Percentiles rank a stretch among this genome's conserved stretches.
phyloP scores from a whole-genome alignment of 1,284 basidiomycete genomes.

The Tilletiaria anomala region DNA sequence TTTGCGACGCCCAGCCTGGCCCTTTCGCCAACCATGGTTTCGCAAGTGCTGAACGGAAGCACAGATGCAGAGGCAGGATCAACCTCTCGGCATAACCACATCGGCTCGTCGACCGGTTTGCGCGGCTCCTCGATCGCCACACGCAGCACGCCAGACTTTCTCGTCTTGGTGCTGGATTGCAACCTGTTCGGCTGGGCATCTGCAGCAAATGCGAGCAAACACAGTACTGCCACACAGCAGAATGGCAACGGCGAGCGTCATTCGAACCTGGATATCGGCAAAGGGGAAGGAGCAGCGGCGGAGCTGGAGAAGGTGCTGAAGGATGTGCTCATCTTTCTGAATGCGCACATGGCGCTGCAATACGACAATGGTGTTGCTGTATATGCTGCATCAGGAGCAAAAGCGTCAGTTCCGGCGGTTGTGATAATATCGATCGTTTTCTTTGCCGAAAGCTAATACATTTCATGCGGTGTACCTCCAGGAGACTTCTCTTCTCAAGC shows the following conservation, averaged over 20 bases:
- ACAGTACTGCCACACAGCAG: no score
- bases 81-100: no score
- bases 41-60: no score
- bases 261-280: background rate
- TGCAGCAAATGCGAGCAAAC: background rate
- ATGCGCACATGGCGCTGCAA: conserved; percentile 74
- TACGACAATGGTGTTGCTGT: conserved; percentile 85
- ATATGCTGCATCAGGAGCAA: no score
- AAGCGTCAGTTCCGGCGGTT: no score
- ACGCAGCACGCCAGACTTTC: conserved; percentile 21
- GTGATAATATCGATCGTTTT: no score
- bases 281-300: background rate
- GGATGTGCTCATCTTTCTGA: conserved; percentile 67
- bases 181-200: background rate
- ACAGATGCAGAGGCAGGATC: no score
- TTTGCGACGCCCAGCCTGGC: no score
- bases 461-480: background rate
- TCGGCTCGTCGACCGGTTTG: no score
- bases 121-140: background rate
- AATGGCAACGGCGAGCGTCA: no score
- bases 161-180: conserved; percentile 29
- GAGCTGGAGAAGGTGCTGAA: conserved; percentile 31
- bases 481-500: conserved; percentile 16
- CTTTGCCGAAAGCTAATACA: no score
- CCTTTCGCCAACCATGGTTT: no score